Conservation (phyloP, 371 early-diverging fungal genomes). For the Mucor mucedo region DNA sequence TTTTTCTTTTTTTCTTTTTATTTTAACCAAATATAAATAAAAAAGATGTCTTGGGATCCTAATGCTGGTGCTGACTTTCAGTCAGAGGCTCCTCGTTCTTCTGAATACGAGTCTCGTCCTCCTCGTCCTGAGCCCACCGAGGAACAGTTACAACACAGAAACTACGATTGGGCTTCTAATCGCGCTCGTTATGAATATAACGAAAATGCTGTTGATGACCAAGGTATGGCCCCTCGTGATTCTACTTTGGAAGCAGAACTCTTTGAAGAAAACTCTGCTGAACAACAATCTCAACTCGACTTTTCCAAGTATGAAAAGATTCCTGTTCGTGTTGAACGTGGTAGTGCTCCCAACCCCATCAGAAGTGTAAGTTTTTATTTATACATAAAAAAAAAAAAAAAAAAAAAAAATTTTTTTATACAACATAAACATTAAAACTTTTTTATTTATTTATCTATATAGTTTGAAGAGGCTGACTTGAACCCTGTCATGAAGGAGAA, state of each 20-base stretch:
- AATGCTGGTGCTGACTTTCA: slow-evolving; percentile 7
- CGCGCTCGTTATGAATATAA: slow-evolving; percentile 60
- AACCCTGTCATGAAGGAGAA: slow-evolving; percentile 61
- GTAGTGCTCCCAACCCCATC: slow-evolving; percentile 49
- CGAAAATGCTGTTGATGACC: slow-evolving; percentile 43
- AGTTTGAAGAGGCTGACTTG: slow-evolving; percentile 56
- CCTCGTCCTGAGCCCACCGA: slow-evolving; percentile 31
- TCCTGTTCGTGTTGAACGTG: slow-evolving; percentile 58
- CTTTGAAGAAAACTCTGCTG: slow-evolving; percentile 52
- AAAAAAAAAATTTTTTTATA: no score
- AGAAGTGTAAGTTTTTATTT: slow-evolving; percentile 27
- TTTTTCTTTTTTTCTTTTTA: slow-evolving; percentile 5
- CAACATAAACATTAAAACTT: slow-evolving; percentile 11
- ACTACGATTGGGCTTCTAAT: slow-evolving; percentile 59
- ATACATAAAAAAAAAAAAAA: no score
- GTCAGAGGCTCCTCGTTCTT: background rate
- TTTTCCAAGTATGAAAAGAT: slow-evolving; percentile 65
- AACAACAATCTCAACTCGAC: slow-evolving; percentile 56
- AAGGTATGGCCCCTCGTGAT: slow-evolving; percentile 54
- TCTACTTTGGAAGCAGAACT: slow-evolving; percentile 54
- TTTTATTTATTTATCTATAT: slow-evolving; percentile 37
- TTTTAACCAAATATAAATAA: background rate
- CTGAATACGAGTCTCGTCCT: slow-evolving; percentile 8
- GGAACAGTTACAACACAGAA: slow-evolving; percentile 32
- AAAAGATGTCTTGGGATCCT: slow-evolving; percentile 28